Evolutionary conservation across 2,329 filamentous ascomycete species (phyloP), one percentile per base, ranked within the genome.

Genomic region (Fusarium keratoplasticum): DNA sequence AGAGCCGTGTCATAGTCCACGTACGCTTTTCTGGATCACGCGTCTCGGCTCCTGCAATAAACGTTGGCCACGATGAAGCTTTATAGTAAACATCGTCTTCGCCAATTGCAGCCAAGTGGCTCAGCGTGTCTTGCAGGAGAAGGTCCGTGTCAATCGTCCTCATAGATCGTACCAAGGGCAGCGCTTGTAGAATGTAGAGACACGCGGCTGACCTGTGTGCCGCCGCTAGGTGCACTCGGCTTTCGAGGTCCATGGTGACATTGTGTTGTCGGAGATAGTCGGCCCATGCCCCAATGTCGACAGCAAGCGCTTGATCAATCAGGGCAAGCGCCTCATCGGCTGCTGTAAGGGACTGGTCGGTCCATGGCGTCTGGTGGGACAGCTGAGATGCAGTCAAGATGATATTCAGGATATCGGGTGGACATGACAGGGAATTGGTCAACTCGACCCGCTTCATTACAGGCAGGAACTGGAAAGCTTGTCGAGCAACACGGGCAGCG

Each of bases 51-150:
- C 89, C 89, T 3, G 87, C 87, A 33, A 91, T 85, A 71, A 90
- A 90, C 0, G 88, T 83, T 2, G 89, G 88, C 89, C 89, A 91
- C n/a, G 87, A 87, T 4, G 88, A 89, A 9, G 87, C 89, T 77
- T 90, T 90, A 82, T 89, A 90, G 47, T 89, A 84, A 8, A 85
- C 84, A 74, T 89, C 87, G 4, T 82, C 79, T 22, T 85, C 83
- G 31, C 82, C 82, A 38, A 91, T 84, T 62, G 83, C 81, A 7
- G 84, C 85, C 27, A 90, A 82, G 67, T 89, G 86, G n/a, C 80
- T 74, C 2, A 90, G 80, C 40, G 89, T 87, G 36, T 89, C 87
- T 27, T 82, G 77, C 5, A 87, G 85, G 2, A 90, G 83, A 10
- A 86, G 76, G 54, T 84, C 78, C 25, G 84, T 84, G 52, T 86